Base-by-base conservation (phyloP, 495 filamentous ascomycete genomes). In the Wilcoxina mikolae region DNA sequence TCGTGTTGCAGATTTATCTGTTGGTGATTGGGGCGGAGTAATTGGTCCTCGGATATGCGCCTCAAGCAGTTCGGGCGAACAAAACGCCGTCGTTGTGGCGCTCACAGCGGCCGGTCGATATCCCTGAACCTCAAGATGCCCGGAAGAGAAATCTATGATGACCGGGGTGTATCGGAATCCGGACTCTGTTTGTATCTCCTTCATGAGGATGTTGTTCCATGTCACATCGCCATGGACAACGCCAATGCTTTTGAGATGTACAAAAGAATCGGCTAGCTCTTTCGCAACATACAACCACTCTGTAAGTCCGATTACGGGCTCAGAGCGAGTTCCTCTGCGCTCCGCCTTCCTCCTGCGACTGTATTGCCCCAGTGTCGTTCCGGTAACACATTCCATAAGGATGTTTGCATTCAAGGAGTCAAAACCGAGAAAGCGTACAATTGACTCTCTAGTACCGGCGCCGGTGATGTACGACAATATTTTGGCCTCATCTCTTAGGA, bases 181-280 rank as follows among this genome's bases (percentile, higher is more conserved):
- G 31, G 10, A 28, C 11, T 31, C 26, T 12, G 17, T 44, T 9
- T n/a, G 39, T 4, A 9, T 48, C 22, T 55, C 29, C 2, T 57
- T 54, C 3, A 65, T 49, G 2, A 65, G 53, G 29, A 65, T 51
- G 25, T 65, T 65, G 39, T 58, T 33, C 62, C 55, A 65, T 33
- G 66, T 65, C 15, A 65, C 42, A 17, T 65, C 62, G 11, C 62
- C 62, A 4, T 65, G 62, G 41, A 65, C 58, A 11, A 65, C 56
- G 0, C 56, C 52, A 0, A 31, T 46, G 1, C n/a, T 38, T 17
- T 65, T 61, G 3, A 65, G 53, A n/a, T 31, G 22, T n/a, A 31
- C 20, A 28, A 65, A 59, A 5, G 58, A 54, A 0, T 20, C 39
- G n/a, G 39, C 41, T 9, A 65, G 49, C 4, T 54, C 25, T 31